A percentile compares a stretch with the other conserved stretches of the same genome.
phyloP scores from a whole-genome alignment of 2,329 filamentous ascomycete genomes.

The Alternaria consortialis region DNA sequence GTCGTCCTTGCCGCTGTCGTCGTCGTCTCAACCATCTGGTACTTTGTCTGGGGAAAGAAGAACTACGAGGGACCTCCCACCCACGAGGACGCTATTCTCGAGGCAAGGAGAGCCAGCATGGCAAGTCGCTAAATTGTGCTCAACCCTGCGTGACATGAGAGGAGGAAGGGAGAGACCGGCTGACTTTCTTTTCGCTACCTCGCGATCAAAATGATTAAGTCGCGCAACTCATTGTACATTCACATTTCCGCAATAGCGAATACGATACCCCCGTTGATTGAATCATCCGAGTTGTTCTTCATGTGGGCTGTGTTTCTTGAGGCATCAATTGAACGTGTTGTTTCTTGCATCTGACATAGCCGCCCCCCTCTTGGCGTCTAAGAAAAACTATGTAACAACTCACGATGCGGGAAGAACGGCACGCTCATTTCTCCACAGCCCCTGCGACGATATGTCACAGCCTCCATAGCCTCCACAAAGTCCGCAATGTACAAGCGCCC shows the following conservation, averaged over 20 bases:
- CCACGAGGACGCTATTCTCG: conserved; percentile 43
- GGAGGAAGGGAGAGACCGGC: background rate
- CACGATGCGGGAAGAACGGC: background rate
- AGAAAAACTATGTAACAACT: background rate
- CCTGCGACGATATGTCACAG: background rate
- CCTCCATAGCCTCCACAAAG: background rate
- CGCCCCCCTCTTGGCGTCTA: background rate
- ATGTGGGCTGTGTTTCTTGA: background rate
- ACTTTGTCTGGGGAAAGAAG: conserved; percentile 73
- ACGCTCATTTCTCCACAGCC: background rate
- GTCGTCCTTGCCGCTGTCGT: conserved; percentile 76
- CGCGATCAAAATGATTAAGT: background rate
- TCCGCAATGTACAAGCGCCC: background rate
- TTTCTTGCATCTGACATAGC: background rate
- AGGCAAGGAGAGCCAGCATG: conserved; percentile 45
- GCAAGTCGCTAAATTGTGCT: conserved; percentile 24
- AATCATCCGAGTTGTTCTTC: background rate
- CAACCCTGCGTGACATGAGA: background rate
- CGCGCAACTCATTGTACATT: background rate
- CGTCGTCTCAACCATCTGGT: conserved; percentile 70
- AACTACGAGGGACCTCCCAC: conserved; percentile 71
- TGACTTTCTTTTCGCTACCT: background rate
- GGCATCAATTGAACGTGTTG: background rate
- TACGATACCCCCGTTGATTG: conserved; percentile 11
- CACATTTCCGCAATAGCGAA: conserved; percentile 3